Evolutionary conservation across 768 basidiomycete species (phyloP).

Genomic region (Tylopilus felleus): DNA sequence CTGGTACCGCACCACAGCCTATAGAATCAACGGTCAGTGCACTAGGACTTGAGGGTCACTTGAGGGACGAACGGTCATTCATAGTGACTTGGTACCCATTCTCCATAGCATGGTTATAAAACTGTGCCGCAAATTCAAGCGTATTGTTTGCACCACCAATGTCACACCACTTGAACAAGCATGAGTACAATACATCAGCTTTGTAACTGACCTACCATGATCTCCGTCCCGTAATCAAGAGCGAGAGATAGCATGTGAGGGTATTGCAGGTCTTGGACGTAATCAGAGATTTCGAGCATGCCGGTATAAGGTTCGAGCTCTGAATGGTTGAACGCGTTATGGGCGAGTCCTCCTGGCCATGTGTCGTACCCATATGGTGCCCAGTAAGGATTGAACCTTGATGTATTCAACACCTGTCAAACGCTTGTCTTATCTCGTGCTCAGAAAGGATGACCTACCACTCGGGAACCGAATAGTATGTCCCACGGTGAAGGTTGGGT

Average conservation of each 20-base stretch:
- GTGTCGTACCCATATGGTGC: constrained; percentile 45
- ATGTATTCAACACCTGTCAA: not conserved
- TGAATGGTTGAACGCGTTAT: constrained; percentile 45
- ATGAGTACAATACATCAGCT: constrained; percentile 6
- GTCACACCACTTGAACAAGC: constrained; percentile 47
- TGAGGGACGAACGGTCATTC: constrained; percentile 36
- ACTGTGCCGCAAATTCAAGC: constrained; percentile 42
- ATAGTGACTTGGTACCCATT: constrained; percentile 46
- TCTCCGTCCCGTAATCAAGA: constrained; percentile 46
- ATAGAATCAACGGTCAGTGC: not conserved
- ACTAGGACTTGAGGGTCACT: not conserved
- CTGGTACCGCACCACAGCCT: constrained; percentile 50
- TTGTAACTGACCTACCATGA: constrained; percentile 41
- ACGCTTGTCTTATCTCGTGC: too few species aligned
- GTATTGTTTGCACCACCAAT: constrained; percentile 51
- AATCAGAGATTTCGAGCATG: constrained; percentile 46
- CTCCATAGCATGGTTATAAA: constrained; percentile 42
- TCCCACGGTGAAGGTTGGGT: constrained; percentile 51
- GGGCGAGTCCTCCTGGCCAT: constrained; percentile 57
- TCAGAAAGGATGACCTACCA: constrained; percentile 33
- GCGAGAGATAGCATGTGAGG: constrained; percentile 52
- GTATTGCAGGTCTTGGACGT: constrained; percentile 47
- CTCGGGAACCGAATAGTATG: constrained; percentile 56
- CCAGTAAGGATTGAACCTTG: constrained; percentile 54
- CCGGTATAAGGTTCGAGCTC: constrained; percentile 55